Percentiles rank a stretch among this genome's conserved stretches.
These are phyloP conservation scores for Gossypium arboreum DNA, from an alignment of 345 rosid genomes.

Conservation along the genomic window DNA sequence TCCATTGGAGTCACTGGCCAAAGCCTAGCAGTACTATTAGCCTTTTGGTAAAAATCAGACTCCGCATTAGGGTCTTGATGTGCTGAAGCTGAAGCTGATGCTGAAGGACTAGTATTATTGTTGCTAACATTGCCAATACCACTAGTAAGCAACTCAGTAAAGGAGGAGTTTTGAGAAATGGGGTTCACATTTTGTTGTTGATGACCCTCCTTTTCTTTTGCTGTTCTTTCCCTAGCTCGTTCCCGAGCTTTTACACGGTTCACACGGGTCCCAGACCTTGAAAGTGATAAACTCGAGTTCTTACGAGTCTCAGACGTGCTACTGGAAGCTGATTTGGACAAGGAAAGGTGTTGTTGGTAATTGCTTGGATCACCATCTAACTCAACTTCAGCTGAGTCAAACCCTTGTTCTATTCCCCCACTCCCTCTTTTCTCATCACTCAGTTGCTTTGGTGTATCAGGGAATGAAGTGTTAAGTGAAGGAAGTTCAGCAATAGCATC, in stretches of 20 bases:
- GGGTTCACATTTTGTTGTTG: constrained; percentile 27
- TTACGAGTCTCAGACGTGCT: constrained; percentile 94
- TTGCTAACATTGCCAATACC: constrained; percentile 38
- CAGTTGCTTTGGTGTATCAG: constrained; percentile 54
- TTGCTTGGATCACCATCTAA: constrained; percentile 37
- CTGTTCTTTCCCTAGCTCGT: constrained; percentile 78
- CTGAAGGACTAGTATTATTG: constrained; percentile 27
- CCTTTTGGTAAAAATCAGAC: constrained; percentile 35
- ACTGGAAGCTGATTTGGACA: constrained; percentile 91
- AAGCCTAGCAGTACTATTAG: constrained; percentile 33
- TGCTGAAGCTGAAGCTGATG: constrained; percentile 33
- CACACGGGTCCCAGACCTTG: constrained; percentile 55
- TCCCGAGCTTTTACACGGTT: constrained; percentile 70
- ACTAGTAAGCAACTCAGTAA: constrained; percentile 79
- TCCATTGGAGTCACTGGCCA: constrained; percentile 70
- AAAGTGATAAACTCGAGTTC: constrained; percentile 74
- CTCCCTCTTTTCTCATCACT: constrained; percentile 55
- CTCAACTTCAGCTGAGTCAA: constrained; percentile 57
- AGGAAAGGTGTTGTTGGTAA: constrained; percentile 45
- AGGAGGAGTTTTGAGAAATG: constrained; percentile 53
- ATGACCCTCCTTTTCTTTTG: constrained; percentile 63
- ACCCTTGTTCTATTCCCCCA: constrained; percentile 40
- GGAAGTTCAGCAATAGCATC: constrained; percentile 89
- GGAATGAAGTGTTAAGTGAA: constrained; percentile 57
- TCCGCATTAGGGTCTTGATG: constrained; percentile 26